phyloP scores from a whole-genome alignment of 495 filamentous ascomycete genomes.

The Staphylotrichum longicolle region DNA sequence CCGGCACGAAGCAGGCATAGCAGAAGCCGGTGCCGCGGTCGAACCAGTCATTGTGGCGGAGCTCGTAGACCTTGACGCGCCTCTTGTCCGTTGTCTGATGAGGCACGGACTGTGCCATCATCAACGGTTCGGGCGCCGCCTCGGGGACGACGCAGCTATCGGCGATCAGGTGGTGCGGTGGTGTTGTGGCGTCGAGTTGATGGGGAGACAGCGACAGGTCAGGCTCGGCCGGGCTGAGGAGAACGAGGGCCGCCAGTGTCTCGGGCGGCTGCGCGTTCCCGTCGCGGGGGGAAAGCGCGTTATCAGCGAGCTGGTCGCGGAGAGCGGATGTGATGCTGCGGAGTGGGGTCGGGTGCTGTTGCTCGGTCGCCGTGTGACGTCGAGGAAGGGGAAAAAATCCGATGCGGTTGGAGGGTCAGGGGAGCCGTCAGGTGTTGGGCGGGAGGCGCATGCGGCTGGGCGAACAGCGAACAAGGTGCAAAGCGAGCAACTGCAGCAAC shows the following conservation, averaged over 20 bases:
- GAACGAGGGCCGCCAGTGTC: constrained; percentile 49
- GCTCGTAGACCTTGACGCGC: constrained; percentile 98
- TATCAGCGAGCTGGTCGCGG: not conserved
- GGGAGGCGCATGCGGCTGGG: not conserved
- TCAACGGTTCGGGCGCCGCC: constrained; percentile 48
- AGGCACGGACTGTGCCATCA: constrained; percentile 85
- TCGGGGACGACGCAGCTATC: constrained; percentile 38
- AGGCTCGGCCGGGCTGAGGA: constrained; percentile 43
- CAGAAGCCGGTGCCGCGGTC: constrained; percentile 97
- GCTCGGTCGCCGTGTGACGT: constrained; percentile 20
- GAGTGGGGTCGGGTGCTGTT: constrained; percentile 11
- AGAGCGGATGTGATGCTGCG: constrained; percentile 9
- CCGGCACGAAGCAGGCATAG: constrained; percentile 70
- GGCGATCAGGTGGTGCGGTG: constrained; percentile 35
- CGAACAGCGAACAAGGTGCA: constrained; percentile 1
- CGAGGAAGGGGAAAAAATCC: constrained; percentile 19
- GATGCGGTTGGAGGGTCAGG: constrained; percentile 11
- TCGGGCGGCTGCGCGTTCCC: constrained; percentile 37
- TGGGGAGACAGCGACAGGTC: constrained; percentile 46
- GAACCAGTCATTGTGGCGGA: constrained; percentile 98
- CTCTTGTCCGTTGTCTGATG: constrained; percentile 83
- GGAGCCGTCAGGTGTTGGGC: constrained; percentile 23
- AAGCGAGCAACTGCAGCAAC: not conserved
- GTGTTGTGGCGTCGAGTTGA: constrained; percentile 40
- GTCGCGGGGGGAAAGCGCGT: constrained; percentile 27